phyloP scores from a whole-genome alignment of 805 yeast species.

The Cyberlindnera maclurae region DNA sequence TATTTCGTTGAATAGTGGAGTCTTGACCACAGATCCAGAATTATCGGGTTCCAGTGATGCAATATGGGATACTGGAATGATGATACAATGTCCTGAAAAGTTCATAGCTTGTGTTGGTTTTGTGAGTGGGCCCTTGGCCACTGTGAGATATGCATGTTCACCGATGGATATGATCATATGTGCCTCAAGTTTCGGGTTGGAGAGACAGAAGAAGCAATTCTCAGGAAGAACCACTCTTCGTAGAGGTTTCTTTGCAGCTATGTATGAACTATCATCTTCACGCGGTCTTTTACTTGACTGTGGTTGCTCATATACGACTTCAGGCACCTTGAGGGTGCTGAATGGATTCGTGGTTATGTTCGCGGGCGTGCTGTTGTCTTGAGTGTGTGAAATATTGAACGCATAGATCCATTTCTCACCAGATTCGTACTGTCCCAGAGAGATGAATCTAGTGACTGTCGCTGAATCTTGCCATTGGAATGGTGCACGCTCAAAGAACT shows the following conservation, averaged over 20 bases:
- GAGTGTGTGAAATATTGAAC: conserved; percentile 33
- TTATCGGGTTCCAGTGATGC: conserved; percentile 34
- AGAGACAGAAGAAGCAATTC: conserved; percentile 75
- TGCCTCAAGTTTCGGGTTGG: conserved; percentile 68
- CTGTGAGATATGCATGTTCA: conserved; percentile 55
- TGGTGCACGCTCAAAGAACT: conserved; percentile 47
- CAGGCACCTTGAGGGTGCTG: conserved; percentile 2
- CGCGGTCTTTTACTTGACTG: conserved; percentile 5
- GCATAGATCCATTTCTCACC: conserved; percentile 72
- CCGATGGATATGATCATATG: conserved; percentile 81
- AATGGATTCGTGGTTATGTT: conserved; percentile 29
- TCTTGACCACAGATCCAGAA: conserved; percentile 17
- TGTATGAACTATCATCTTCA: conserved; percentile 5
- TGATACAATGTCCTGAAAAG: conserved; percentile 76
- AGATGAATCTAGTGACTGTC: conserved; percentile 52
- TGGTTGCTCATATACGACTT: conserved; percentile 6
- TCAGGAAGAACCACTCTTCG: conserved; percentile 41
- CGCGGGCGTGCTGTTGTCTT: conserved; percentile 19
- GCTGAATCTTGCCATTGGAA: conserved; percentile 45
- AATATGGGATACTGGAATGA: conserved; percentile 72
- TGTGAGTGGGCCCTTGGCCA: conserved; percentile 83
- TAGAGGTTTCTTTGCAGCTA: conserved; percentile 2
- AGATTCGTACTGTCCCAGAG: conserved; percentile 53
- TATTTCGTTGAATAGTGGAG: conserved; percentile 39
- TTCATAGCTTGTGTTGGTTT: conserved; percentile 38